phyloP scores from a whole-genome alignment of 768 basidiomycete genomes.

The Sarcomyxa edulis region DNA sequence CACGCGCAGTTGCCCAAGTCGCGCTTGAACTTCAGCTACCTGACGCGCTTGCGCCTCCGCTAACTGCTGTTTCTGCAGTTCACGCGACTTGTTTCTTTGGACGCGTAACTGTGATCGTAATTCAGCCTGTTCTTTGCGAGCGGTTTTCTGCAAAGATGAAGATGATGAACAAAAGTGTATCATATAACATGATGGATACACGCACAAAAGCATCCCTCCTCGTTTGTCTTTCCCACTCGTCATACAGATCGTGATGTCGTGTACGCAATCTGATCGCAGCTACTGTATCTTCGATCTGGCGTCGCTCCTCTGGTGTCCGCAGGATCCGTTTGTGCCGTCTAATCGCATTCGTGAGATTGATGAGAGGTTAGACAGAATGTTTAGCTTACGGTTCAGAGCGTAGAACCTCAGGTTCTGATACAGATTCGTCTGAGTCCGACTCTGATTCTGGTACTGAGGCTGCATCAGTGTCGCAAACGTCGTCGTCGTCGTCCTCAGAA shows the following conservation, averaged over 20 bases:
- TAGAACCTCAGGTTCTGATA: constrained; percentile 34
- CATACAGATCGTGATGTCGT: constrained; percentile 50
- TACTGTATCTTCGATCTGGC: constrained; percentile 42
- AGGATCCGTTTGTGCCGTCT: constrained; percentile 20
- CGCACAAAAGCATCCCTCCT: constrained; percentile 48
- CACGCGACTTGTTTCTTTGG: constrained; percentile 40
- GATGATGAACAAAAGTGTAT: not conserved
- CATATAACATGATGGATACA: constrained; percentile 1
- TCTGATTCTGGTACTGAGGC: constrained; percentile 29
- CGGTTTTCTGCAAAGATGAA: constrained; percentile 29
- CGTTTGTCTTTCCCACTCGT: constrained; percentile 51
- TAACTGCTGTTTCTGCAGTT: constrained; percentile 27
- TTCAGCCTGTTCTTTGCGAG: constrained; percentile 35
- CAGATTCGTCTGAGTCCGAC: constrained; percentile 38
- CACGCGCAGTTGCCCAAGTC: constrained; percentile 37
- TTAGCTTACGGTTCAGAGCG: constrained; percentile 27
- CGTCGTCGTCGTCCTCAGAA: constrained; percentile 31
- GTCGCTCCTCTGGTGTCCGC: constrained; percentile 33
- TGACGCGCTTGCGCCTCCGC: constrained; percentile 42
- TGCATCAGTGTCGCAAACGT: constrained; percentile 25
- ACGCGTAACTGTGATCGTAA: constrained; percentile 27
- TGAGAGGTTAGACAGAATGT: not conserved
- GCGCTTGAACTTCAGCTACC: constrained; percentile 41
- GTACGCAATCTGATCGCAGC: constrained; percentile 47
- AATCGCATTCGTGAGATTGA: constrained; percentile 6